phyloP scores from a whole-genome alignment of 2,329 filamentous ascomycete species.

The Corynespora cassiicola region DNA sequence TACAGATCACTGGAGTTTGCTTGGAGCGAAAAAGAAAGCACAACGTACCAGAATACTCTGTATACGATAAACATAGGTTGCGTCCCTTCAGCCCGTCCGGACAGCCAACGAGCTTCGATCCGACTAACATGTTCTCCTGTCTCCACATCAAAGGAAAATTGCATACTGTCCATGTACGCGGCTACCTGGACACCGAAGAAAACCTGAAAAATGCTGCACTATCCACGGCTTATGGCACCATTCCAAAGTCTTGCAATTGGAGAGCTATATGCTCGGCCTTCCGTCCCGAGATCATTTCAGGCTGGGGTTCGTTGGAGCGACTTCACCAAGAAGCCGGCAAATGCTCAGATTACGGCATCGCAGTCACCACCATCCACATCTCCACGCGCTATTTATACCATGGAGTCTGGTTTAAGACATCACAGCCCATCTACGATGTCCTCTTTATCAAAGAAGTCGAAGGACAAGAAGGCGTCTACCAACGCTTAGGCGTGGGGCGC shows the following conservation, averaged over 20 bases:
- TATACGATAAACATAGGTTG: not conserved
- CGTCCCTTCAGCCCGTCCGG: not conserved
- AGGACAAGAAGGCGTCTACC: no score
- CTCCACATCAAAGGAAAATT: constrained; percentile 5
- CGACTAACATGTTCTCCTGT: constrained; percentile 5
- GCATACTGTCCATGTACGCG: constrained; percentile 7
- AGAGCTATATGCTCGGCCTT: constrained; percentile 6
- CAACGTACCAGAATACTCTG: not conserved
- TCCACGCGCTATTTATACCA: no score
- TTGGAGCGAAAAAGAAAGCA: constrained; percentile 1
- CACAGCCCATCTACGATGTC: no score
- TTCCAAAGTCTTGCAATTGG: constrained; percentile 1
- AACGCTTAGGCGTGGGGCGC: no score
- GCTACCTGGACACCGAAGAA: constrained; percentile 5
- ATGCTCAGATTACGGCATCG: no score
- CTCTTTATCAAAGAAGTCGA: no score
- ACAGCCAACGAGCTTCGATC: not conserved
- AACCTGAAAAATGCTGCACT: constrained; percentile 6
- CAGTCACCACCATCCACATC: no score
- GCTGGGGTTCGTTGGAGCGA: constrained; percentile 7
- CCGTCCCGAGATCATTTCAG: constrained; percentile 4
- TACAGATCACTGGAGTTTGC: constrained; percentile 1
- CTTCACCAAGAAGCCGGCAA: no score
- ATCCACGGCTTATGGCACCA: constrained; percentile 1
- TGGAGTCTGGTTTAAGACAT: no score